Evolutionary conservation across 108 stramenopile genomes (phyloP).

Genomic region (Thalassiosira profunda): DNA sequence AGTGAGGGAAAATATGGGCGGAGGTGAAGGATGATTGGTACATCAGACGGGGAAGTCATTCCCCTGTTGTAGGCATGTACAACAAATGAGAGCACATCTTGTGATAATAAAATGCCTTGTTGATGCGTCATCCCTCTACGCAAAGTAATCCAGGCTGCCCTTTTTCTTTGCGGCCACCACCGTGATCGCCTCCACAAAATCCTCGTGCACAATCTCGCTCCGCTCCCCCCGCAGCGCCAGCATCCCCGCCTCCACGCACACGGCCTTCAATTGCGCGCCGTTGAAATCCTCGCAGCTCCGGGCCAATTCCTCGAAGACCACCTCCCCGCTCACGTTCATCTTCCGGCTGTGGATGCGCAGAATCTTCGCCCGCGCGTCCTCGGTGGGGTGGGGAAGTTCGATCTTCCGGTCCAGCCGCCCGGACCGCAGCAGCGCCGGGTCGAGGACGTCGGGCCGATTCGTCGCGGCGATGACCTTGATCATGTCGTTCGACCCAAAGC

Average conservation of each 20-base stretch:
- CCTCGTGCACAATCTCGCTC: slow-evolving; percentile 89
- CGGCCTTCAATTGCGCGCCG: slow-evolving; percentile 98
- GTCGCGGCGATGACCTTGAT: slow-evolving; percentile 99
- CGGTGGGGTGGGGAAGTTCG: slow-evolving; percentile 98
- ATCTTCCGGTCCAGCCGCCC: slow-evolving; percentile 99
- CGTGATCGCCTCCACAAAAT: slow-evolving; percentile 98
- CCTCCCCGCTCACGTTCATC: slow-evolving; percentile 92
- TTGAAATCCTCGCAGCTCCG: slow-evolving; percentile 98
- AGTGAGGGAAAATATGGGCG: too few relatives aligned
- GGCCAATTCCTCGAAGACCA: slow-evolving; percentile 97
- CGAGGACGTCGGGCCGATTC: slow-evolving; percentile 97
- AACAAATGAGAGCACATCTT: too few relatives aligned
- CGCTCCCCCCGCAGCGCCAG: slow-evolving; percentile 91
- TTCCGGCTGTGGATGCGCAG: slow-evolving; percentile 95
- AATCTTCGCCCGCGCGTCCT: slow-evolving; percentile 95
- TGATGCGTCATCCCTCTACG: too few relatives aligned
- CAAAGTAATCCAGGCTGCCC: slow-evolving; percentile 97
- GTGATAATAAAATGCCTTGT: too few relatives aligned
- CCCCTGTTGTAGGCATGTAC: too few relatives aligned
- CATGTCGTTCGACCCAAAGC: slow-evolving; percentile 97
- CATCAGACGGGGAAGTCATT: too few relatives aligned
- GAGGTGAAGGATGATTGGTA: too few relatives aligned
- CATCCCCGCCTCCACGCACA: slow-evolving; percentile 99
- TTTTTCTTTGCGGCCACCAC: slow-evolving; percentile 99
- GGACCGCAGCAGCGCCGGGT: slow-evolving; percentile 97